A percentile compares a stretch with the other conserved stretches of the same genome.
phyloP scores from a whole-genome alignment of 495 filamentous ascomycete genomes.

The Friedmanniomyces endolithicus region DNA sequence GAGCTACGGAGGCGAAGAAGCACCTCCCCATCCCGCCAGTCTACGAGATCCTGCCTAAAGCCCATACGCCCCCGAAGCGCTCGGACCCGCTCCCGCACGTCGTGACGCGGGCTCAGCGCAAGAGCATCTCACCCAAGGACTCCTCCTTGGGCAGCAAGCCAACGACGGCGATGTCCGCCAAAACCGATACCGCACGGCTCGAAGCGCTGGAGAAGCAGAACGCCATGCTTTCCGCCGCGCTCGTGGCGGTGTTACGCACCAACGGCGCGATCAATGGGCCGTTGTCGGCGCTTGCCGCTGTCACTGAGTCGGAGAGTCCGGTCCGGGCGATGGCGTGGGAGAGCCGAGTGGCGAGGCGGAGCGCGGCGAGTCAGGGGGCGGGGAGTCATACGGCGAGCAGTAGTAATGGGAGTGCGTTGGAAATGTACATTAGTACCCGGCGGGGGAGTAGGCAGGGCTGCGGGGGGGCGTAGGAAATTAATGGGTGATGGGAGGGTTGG shows the following conservation, averaged over 20 bases:
- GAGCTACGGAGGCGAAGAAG: slow-evolving; percentile 5
- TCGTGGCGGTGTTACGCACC: slow-evolving; percentile 24
- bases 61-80: neutral
- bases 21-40: slow-evolving; percentile 1
- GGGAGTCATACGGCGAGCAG: slow-evolving; percentile 6
- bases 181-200: slow-evolving; percentile 19
- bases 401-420: slow-evolving; percentile 17
- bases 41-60: slow-evolving; percentile 3
- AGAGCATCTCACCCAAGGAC: neutral
- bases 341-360: slow-evolving; percentile 14
- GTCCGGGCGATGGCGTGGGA: slow-evolving; percentile 8
- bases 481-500: too few species aligned
- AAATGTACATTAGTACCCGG: slow-evolving; percentile 21
- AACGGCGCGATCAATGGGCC: slow-evolving; percentile 18
- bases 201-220: slow-evolving; percentile 26
- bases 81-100: slow-evolving; percentile 3
- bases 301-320: neutral
- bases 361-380: slow-evolving; percentile 8
- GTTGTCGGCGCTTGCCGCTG: neutral
- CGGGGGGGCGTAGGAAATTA: neutral
- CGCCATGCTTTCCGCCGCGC: slow-evolving; percentile 22
- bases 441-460: slow-evolving; percentile 7
- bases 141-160: neutral
- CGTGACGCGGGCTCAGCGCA: slow-evolving; percentile 5
- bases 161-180: neutral